Conservation (phyloP, 257 asterid genomes). For the Solanum chaucha region DNA sequence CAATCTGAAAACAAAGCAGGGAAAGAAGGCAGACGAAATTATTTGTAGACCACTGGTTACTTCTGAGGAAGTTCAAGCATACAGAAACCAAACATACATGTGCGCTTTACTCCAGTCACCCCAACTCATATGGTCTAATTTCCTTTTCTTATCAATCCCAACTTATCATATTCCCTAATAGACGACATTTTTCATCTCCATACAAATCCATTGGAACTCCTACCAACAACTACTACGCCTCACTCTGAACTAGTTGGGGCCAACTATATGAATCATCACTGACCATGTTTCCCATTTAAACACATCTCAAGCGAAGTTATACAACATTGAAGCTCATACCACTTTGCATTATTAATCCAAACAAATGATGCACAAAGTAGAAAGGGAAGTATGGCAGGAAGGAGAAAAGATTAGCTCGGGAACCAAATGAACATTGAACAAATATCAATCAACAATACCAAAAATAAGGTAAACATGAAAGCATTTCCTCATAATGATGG, state of each 20-base stretch:
- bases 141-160: neutral
- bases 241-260: neutral
- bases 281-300: neutral
- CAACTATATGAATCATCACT: neutral
- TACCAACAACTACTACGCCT: neutral
- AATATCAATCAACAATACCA: neutral
- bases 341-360: neutral
- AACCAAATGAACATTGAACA: neutral
- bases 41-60: neutral
- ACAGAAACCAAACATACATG: neutral
- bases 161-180: neutral
- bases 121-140: neutral
- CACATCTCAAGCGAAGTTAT: neutral
- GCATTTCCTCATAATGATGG: neutral
- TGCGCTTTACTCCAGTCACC: neutral
- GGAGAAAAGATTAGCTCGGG: neutral
- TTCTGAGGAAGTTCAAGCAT: neutral
- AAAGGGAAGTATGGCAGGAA: neutral
- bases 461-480: neutral
- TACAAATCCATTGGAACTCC: neutral
- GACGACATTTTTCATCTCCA: neutral
- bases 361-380: neutral
- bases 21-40: neutral
- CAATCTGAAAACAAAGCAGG: conserved; percentile 43
- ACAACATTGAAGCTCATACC: neutral